These are phyloP conservation scores for Saccharomyces mikatae DNA, from an alignment of 805 yeast species.

Conservation along the genomic window DNA sequence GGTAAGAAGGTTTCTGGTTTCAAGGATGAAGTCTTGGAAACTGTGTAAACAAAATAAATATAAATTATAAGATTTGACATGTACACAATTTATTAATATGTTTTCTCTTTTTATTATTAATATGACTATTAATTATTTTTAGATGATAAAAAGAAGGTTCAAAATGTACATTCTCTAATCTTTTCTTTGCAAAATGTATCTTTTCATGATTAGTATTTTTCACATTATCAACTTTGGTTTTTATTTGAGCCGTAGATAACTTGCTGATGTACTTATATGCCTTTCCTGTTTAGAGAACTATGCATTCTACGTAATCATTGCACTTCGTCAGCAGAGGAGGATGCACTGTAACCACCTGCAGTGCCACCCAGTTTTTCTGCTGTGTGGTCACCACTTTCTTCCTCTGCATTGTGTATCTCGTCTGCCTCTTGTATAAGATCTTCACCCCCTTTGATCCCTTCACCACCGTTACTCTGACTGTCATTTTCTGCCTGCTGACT, in stretches of 20 bases:
- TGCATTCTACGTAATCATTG: background rate
- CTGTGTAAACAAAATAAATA: constrained; percentile 52
- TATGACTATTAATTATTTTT: background rate
- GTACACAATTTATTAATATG: constrained; percentile 4
- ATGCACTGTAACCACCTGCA: background rate
- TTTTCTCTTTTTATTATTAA: constrained; percentile 1
- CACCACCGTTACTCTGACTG: background rate
- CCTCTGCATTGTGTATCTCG: background rate
- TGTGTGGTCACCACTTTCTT: background rate
- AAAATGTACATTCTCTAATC: background rate
- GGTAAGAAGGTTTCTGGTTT: constrained; percentile 94
- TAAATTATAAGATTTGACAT: constrained; percentile 7
- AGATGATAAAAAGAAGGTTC: background rate
- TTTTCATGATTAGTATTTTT: background rate
- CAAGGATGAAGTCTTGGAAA: constrained; percentile 96
- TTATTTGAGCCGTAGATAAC: background rate
- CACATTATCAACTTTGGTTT: background rate
- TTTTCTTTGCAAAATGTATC: background rate
- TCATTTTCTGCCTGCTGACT: constrained; percentile 4
- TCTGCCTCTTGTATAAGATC: background rate
- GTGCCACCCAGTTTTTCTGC: background rate
- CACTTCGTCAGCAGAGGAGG: background rate
- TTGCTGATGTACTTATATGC: background rate
- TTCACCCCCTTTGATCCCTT: background rate
- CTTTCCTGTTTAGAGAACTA: background rate